Evolutionary conservation across 108 stramenopile species (phyloP).

Genomic region (Mayamaea pseudoterrestris): DNA sequence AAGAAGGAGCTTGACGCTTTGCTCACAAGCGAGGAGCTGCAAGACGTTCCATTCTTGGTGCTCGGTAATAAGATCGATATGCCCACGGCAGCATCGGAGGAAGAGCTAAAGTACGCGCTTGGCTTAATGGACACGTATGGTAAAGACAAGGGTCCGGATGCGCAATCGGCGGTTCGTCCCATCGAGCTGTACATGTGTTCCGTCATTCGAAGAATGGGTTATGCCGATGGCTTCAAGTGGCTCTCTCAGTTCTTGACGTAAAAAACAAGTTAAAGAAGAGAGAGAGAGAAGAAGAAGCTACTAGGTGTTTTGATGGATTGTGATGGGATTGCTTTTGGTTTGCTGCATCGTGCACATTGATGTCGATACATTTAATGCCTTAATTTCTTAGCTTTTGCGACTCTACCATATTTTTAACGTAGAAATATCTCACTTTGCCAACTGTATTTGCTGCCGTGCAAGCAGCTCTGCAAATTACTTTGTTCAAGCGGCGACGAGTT

Average conservation of each 20-base stretch:
- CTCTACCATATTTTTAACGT: too few relatives aligned
- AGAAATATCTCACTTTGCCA: too few relatives aligned
- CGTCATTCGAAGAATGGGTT: slow-evolving; percentile 97
- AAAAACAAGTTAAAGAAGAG: neutral
- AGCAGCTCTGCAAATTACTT: too few relatives aligned
- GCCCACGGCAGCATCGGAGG: slow-evolving; percentile 88
- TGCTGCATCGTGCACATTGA: too few relatives aligned
- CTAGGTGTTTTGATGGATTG: too few relatives aligned
- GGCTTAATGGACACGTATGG: slow-evolving; percentile 97
- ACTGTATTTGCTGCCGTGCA: too few relatives aligned
- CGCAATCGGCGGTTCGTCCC: slow-evolving; percentile 69
- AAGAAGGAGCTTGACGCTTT: slow-evolving; percentile 96
- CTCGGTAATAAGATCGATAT: slow-evolving; percentile 99
- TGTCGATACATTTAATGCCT: too few relatives aligned
- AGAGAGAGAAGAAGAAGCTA: too few relatives aligned
- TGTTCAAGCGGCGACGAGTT: too few relatives aligned
- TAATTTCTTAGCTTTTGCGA: too few relatives aligned
- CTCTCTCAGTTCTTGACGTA: slow-evolving; percentile 89
- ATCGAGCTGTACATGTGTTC: slow-evolving; percentile 99
- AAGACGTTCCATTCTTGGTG: slow-evolving; percentile 95
- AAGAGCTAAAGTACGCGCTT: slow-evolving; percentile 93
- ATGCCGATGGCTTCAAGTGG: slow-evolving; percentile 98
- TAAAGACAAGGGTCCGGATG: slow-evolving; percentile 90
- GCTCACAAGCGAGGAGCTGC: slow-evolving; percentile 84
- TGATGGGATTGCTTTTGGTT: too few relatives aligned